Base-by-base conservation (phyloP, 805 yeast species). In the Scheffersomyces ergatensis region DNA sequence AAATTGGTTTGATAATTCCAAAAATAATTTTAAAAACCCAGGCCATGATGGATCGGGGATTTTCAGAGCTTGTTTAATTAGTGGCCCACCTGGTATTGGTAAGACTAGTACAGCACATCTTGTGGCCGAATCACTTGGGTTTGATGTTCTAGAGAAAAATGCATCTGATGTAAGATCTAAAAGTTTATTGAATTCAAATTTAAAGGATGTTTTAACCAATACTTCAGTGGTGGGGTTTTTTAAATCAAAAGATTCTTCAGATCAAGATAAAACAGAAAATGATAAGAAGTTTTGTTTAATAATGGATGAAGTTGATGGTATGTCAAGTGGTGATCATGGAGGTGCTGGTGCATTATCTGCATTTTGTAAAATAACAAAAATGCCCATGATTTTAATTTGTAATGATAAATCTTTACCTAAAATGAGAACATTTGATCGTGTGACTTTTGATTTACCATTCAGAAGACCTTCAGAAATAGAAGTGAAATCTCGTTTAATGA, bases 221-320 rank as follows among this genome's bases (percentile, higher is more conserved):
- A 82, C 89, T 14, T 88, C 97, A 0, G 83, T 93, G 13, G 78
- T 80, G 39, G 96, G 97, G 0, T 88, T 69, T 57, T 83, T 88
- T 65, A 63, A 62, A 48, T 67, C 75, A 40, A 53, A 62, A 16
- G 55, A 60, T 23, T 64, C 61, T 17, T 53, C 51, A 8, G 55
- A 60, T 38, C 45, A 32, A 46, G 46, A 39, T 40, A 48, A 24
- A 17, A 52, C 53, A 18, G 52, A 30, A 2, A 76, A 78, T 49
- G 70, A 76, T 36, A 74, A 76, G 38, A 82, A 77, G 45, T 82
- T 92, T 51, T 88, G 89, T 40, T 72, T 93, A 35, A 85, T 93
- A 47, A 89, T 93, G 98, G 99, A 93, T 65, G 99, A 93, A 67
- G 98, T 93, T 23, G 99, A 93, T 62, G 99, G 99, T 51, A 93